Evolutionary conservation across 2,329 filamentous ascomycete genomes (phyloP).

Genomic region (Claviceps sp.): DNA sequence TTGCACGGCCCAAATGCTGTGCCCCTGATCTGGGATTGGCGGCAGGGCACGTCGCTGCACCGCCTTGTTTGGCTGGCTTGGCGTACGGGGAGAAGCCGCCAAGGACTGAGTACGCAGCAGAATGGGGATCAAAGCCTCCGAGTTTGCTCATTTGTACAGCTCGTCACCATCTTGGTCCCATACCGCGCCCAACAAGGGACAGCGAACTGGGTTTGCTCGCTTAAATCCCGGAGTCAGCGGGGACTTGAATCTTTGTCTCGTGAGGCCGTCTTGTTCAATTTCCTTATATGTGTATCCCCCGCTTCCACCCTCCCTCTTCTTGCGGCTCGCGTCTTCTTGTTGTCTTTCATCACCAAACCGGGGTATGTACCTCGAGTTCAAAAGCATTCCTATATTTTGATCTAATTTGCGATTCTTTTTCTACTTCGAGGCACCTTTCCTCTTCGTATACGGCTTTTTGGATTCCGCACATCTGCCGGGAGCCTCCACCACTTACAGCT

Average conservation of each 20-base stretch:
- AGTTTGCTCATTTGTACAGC: conserved; percentile 14
- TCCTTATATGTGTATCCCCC: conserved; percentile 23
- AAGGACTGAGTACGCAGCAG: background rate
- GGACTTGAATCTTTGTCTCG: conserved; percentile 1
- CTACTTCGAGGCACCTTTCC: too few species aligned
- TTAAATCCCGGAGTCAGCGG: conserved; percentile 4
- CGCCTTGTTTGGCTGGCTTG: conserved; percentile 5
- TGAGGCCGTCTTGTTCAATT: conserved; percentile 7
- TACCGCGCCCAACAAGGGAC: conserved; percentile 11
- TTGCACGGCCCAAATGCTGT: conserved; percentile 10
- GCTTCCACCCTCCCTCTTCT: conserved; percentile 15
- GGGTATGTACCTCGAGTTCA: background rate
- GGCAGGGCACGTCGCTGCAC: conserved; percentile 8
- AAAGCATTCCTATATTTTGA: background rate
- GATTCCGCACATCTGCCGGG: background rate
- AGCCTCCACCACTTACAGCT: background rate
- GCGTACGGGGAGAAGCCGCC: background rate
- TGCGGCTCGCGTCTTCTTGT: conserved; percentile 11
- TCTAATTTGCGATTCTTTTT: too few species aligned
- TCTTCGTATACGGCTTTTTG: too few species aligned
- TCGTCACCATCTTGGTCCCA: conserved; percentile 19
- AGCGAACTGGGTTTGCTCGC: conserved; percentile 8
- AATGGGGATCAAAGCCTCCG: conserved; percentile 9
- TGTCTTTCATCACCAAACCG: background rate
- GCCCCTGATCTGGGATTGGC: conserved; percentile 9